Evolutionary conservation across 2,329 filamentous ascomycete species (phyloP).

Genomic region (Aspergillus caelatus): DNA sequence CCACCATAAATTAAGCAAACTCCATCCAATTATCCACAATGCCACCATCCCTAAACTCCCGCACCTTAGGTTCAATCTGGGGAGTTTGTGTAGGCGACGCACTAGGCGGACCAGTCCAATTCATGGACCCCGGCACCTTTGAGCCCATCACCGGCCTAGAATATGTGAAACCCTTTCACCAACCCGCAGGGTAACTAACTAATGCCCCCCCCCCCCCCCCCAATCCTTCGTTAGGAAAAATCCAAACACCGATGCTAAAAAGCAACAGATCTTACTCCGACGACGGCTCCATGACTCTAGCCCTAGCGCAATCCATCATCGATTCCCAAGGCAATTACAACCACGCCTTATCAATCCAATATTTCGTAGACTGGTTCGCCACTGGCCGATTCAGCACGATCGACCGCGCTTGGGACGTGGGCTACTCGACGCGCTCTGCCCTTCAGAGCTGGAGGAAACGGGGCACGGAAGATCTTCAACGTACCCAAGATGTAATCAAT

Average conservation of each 20-base stretch:
- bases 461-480: slow-evolving; percentile 1
- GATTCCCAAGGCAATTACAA: slow-evolving; percentile 33
- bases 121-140: slow-evolving; percentile 40
- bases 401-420: slow-evolving; percentile 44
- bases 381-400: slow-evolving; percentile 42
- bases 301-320: slow-evolving; percentile 44
- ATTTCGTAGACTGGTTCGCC: slow-evolving; percentile 42
- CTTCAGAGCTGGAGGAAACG: slow-evolving; percentile 35
- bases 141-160: slow-evolving; percentile 35
- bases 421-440: slow-evolving; percentile 34
- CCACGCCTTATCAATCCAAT: slow-evolving; percentile 33
- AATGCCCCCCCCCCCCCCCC: no score
- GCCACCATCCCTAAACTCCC: background rate
- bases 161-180: slow-evolving; percentile 36
- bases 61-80: slow-evolving; percentile 35
- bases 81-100: slow-evolving; percentile 48
- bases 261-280: slow-evolving; percentile 42
- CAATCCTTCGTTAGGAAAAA: background rate
- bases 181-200: slow-evolving; percentile 37
- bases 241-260: background rate
- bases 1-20: background rate
- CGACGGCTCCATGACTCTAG: slow-evolving; percentile 49
- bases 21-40: background rate
- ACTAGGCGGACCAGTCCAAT: slow-evolving; percentile 48
- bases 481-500: slow-evolving; percentile 23